Base-by-base conservation (phyloP, 331 rosid genomes). In the Pyrus hybrid region DNA sequence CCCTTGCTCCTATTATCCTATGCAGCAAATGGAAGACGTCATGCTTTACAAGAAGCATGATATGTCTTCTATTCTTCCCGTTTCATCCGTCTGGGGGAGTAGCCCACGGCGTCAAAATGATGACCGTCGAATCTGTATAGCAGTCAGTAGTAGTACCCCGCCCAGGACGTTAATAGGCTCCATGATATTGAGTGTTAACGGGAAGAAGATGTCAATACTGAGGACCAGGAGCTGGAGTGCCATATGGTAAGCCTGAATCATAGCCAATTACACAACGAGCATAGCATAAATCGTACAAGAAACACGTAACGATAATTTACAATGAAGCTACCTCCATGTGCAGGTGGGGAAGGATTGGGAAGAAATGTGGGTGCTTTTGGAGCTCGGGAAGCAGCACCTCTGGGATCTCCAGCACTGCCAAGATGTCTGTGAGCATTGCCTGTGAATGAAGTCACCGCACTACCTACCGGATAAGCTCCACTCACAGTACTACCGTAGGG, bases 181-280 rank as follows among this genome's bases (percentile, higher is more conserved):
- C 53, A 69, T 68, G 32, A 85, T 83, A 61, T 28, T 49, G 77
- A 65, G 58, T 53, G 76, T 73, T 25, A 23, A 51, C 71, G 32
- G 79, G 83, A 74, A 45, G 54, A 47, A 47, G 62, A 28, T 72
- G 74, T 77, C 74, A 77, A 35, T 68, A 13, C 47, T 68, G 76
- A 68, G 85, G 83, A 77, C 84, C 81, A 61, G 75, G 73, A 47
- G 32, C 41, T 14, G 54, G 83, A 49, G 65, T 76, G 12, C 78
- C 83, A 71, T 79, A 76, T 25, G 78, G 83, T 57, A 83, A 33
- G 80, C 81, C 96, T 83, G 86, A 80, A 58, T 7, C 33, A 47
- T 25, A 8, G 67, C 29, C 45, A 30, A 70, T 29, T 2, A 13
- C 54, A 7, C 28, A 53, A 53, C 29, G 20, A 29, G 74, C 21